phyloP scores from a whole-genome alignment of 148 eudicot genomes.

The Camellia granthamiana region DNA sequence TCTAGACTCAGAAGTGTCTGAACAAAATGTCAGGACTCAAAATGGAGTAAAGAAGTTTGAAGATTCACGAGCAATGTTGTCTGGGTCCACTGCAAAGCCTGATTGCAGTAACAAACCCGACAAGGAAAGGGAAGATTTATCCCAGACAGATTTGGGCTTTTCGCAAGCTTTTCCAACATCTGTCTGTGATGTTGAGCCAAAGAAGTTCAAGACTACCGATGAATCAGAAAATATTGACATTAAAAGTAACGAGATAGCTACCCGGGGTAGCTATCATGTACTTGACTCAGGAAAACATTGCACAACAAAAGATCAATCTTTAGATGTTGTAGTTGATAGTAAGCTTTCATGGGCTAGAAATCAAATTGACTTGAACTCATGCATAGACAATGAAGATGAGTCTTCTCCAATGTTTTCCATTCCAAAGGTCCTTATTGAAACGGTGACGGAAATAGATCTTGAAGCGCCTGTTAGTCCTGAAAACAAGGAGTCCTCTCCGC shows the following conservation, averaged over 20 bases:
- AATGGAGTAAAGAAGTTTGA: conserved; percentile 17
- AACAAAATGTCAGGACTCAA: conserved; percentile 1
- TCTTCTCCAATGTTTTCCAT: background rate
- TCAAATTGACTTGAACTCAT: conserved; percentile 30
- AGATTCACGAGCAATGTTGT: background rate
- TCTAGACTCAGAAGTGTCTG: background rate
- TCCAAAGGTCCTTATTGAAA: conserved; percentile 1
- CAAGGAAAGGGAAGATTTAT: conserved; percentile 15
- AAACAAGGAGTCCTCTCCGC: conserved; percentile 48
- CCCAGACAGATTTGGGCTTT: background rate
- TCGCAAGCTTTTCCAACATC: conserved; percentile 12
- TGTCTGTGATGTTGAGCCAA: conserved; percentile 1
- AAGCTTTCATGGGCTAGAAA: conserved; percentile 10
- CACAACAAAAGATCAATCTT: conserved; percentile 13
- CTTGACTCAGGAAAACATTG: background rate
- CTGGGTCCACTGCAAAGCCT: background rate
- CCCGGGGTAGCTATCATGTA: conserved; percentile 20
- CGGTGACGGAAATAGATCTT: conserved; percentile 29
- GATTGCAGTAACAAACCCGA: background rate
- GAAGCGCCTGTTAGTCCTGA: conserved; percentile 56
- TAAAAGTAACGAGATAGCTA: conserved; percentile 23
- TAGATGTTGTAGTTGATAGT: conserved; percentile 9
- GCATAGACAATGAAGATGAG: conserved; percentile 25
- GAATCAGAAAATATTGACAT: background rate
- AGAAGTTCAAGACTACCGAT: conserved; percentile 2